Base-by-base conservation (phyloP, 805 yeast species). In the Candida ovalis region DNA sequence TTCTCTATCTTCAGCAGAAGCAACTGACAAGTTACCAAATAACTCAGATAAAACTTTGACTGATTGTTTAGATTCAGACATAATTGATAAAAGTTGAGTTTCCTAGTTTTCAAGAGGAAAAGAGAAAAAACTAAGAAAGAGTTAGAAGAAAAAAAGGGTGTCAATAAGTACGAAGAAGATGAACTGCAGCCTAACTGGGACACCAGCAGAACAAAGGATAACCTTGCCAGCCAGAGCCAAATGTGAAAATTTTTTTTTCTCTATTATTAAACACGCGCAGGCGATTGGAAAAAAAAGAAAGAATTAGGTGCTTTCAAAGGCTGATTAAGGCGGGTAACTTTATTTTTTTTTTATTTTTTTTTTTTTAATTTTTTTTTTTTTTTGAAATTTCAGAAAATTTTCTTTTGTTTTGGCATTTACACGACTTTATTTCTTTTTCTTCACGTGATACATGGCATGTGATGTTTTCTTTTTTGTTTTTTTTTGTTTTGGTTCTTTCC, bases 21-120 rank as follows among this genome's bases (percentile, higher is more conserved):
- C 96, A 71, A 94, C 88, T 69, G 92, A 74, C 68, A 94, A 82
- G 80, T 89, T 89, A 75, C 85, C 79, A 78, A 94, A 88, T 70
- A 94, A 86, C 78, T 94, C 96, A 71, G 85, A 78, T 73, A 92
- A 86, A 74, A 91, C 96, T 76, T 90, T 81, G 66, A 78, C 73
- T 50, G 83, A 77, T 74, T 79, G 79, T 67, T 75, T 75, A 48
- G 81, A 75, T 75, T 79, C 84, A 69, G 78, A 39, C 41, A 39
- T 39, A 8, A 39, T 23, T 39, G 28, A 24, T 23, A 15, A n/a
- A 23, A 39, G 27, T 23, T 17, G 41, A 23, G 28, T 39, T 13
- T 15, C 19, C 13, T 25, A 41, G 19, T 10, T 15, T 15, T 9
- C 9, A 28, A 19, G 24, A 28, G 27, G 18, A 18, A 21, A 17